Evolutionary conservation across 2,329 filamentous ascomycete genomes (phyloP).

Genomic region (Claviceps maximensis): DNA sequence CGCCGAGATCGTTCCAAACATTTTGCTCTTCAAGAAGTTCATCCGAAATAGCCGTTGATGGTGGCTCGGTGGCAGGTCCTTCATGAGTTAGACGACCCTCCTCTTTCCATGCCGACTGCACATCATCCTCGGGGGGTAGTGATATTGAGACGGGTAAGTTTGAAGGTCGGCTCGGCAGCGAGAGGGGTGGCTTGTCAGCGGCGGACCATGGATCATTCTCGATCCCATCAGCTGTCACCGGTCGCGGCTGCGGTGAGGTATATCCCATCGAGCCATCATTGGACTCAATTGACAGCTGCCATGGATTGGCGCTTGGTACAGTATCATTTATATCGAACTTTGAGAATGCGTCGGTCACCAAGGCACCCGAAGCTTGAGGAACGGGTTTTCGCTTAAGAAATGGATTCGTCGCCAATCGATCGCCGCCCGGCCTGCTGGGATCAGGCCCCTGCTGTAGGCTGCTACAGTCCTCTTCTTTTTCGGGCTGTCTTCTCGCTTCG

Average conservation of each 20-base stretch:
- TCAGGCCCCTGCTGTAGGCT: constrained; percentile 16
- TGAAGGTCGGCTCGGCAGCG: constrained; percentile 10
- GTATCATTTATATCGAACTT: constrained; percentile 29
- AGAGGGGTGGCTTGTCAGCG: constrained; percentile 16
- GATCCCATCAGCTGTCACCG: constrained; percentile 13
- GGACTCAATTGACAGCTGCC: constrained; percentile 17
- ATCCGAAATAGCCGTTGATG: constrained; percentile 15
- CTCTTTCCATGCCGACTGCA: constrained; percentile 26
- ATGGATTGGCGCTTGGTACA: constrained; percentile 23
- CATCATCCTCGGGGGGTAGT: constrained; percentile 23
- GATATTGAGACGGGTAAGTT: constrained; percentile 23
- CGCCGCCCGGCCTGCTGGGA: constrained; percentile 20
- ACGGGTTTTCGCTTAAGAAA: constrained; percentile 34
- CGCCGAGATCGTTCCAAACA: constrained; percentile 36
- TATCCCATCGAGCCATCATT: constrained; percentile 8
- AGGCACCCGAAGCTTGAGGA: constrained; percentile 7
- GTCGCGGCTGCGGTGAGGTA: constrained; percentile 6
- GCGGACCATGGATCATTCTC: constrained; percentile 16
- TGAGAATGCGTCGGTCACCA: constrained; percentile 25
- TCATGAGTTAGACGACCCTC: constrained; percentile 16
- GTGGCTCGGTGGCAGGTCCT: constrained; percentile 11
- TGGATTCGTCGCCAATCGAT: constrained; percentile 35
- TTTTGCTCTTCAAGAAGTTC: constrained; percentile 28
- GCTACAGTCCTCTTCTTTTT: background rate
- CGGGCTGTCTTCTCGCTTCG: constrained; percentile 12